Evolutionary conservation across 2,329 filamentous ascomycete genomes (phyloP), one percentile per base, ranked within the genome.

Genomic region (Daldinia sp.): DNA sequence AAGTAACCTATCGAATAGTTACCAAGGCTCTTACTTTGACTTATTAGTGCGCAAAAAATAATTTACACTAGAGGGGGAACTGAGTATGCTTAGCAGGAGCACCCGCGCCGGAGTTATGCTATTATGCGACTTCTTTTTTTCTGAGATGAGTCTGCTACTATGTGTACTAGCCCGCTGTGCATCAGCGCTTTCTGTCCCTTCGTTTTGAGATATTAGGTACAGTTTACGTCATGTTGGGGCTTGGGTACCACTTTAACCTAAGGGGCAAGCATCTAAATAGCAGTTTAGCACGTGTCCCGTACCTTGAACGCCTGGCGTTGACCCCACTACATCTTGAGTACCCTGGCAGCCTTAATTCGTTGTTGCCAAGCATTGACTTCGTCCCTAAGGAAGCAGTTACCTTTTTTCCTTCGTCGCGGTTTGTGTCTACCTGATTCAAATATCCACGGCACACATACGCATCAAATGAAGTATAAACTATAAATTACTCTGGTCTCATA

Each of bases 171-270:
- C n/a, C 35, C 30, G 30, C 50, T 54, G 30, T 15, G 30, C 50
- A 37, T 54, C 46, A 54, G 35, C 55, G 41, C 54, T 10, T 39
- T 46, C 55, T 48, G 42, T 63, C 42, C 65, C 60, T 60, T 56
- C 55, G 30, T 58, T 61, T 63, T 44, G 26, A 41, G 20, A 53
- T 53, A 51, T 39, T 39, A 41, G 53, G 53, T 54, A 28, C 53
- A 61, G 61, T 63, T 60, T 68, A 69, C 66, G 62, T 69, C 66
- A 66, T 39, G 41, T 63, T 59, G 51, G 37, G 41, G 37, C 44
- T 26, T 42, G n/a, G 35, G 37, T 26, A 28, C 53, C 53, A 41
- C 44, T 54, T 46, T 42, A 33, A 13, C 39, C 46, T 28, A 15
- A 33, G 44, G 56, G 28, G 30, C 54, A 26, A 26, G 50, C 30